phyloP scores from a whole-genome alignment of 352 stramenopile genomes.

The Blastocystis sp. region DNA sequence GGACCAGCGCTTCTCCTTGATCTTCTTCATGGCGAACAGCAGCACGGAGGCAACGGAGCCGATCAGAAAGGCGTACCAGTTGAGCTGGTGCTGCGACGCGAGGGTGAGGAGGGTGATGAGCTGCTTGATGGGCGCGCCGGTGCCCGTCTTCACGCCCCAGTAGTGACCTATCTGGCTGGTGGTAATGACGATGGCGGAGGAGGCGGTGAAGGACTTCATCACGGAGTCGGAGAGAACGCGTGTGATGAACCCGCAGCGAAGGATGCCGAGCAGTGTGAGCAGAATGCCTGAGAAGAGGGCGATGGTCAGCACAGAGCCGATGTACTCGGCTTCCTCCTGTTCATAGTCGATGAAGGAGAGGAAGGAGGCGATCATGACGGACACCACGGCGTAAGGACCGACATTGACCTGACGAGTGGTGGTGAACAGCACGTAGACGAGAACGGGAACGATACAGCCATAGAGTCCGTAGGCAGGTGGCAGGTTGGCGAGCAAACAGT shows the following conservation, averaged over 20 bases:
- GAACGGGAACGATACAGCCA: conserved; percentile 14
- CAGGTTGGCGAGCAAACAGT: conserved; percentile 27
- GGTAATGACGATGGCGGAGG: conserved; percentile 23
- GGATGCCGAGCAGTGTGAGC: conserved; percentile 1
- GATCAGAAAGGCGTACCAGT: conserved; percentile 36
- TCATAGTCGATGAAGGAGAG: conserved; percentile 24
- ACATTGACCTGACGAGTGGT: conserved; percentile 4
- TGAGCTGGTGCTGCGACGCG: background rate
- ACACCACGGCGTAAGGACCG: conserved; percentile 18
- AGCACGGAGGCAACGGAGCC: background rate
- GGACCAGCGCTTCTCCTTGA: background rate
- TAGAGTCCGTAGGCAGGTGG: conserved; percentile 39
- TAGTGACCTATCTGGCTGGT: conserved; percentile 5
- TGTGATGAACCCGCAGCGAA: background rate
- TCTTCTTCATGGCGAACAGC: conserved; percentile 1
- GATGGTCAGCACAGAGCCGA: background rate
- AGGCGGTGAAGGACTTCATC: conserved; percentile 21
- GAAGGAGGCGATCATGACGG: conserved; percentile 1
- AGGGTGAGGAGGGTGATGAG: conserved; percentile 25
- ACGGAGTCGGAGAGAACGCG: conserved; percentile 33
- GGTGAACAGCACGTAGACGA: background rate
- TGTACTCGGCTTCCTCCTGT: conserved; percentile 5
- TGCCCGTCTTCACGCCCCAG: background rate
- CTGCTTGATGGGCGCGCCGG: background rate
- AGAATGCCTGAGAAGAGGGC: conserved; percentile 7